Evolutionary conservation across 2,329 filamentous ascomycete genomes (phyloP), one percentile per base, ranked within the genome.

Genomic region (Dactylellina haptotyla): DNA sequence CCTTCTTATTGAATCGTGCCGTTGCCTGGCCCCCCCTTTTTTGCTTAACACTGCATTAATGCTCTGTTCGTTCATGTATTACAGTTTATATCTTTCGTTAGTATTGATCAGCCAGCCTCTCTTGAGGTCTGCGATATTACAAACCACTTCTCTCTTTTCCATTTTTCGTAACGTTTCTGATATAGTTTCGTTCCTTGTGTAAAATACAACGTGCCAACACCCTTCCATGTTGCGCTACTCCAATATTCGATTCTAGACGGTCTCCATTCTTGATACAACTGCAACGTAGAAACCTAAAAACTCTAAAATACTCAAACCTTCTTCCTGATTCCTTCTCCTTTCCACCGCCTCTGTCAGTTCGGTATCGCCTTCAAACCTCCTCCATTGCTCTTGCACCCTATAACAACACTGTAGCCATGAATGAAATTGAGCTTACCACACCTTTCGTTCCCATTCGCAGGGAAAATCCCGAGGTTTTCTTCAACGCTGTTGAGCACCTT

Each of bases 1-100:
- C 59, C 62, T 58, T 51, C 69, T 45, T 63, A 50, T 51, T 64
- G 67, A 65, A 72, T 61, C 53, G 45, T 65, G 59, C 67, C 65
- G 67, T 72, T 72, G 59, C 67, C 59, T n/a, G 39, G 50, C 53
- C 67, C 59, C 67, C 43, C 59, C 51, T 58, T n/a, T n/a, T n/a
- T n/a, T n/a, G n/a, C n/a, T n/a, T n/a, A 18, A 58, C 43, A 45
- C 28, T 65, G 48, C 43, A 48, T 34, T 72, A 65, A 59, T 64
- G 50, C 39, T 39, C 46, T 48, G 32, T 53, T 53, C 26, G 41
- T 54, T 71, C 34, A 32, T 70, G 48, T 62, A 70, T 70, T 43
- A 20, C 48, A 56, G 50, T 16, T 41, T 37, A 51, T 41, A 48
- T 18, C 32, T 71, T 63, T 54, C 45, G 32, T 72, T 59, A 32